Percentiles rank a stretch among this genome's conserved stretches.
Conservation (phyloP, 441 rosid genomes). For the Erysimum pusillum region DNA sequence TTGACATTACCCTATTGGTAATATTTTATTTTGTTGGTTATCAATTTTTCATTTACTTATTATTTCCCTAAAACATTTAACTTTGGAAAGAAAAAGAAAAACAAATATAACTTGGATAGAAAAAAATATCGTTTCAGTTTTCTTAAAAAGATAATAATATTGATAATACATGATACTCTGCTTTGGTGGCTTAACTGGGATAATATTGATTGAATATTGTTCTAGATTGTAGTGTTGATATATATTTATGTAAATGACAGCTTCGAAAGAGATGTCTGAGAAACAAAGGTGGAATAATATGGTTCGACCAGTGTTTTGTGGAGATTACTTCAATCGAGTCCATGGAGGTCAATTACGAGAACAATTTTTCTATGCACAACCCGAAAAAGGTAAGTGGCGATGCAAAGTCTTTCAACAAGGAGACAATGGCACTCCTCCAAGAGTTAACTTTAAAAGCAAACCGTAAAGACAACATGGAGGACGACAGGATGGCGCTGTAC, state of each 20-base stretch:
- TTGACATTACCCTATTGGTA: too few species aligned
- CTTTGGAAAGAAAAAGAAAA: not conserved
- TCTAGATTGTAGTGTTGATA: not conserved
- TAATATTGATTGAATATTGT: not conserved
- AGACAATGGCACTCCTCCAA: not conserved
- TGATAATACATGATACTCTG: not conserved
- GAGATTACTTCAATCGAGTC: not conserved
- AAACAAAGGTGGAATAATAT: not conserved
- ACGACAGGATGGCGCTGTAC: not conserved
- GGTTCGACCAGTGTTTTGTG: slow-evolving; percentile 15
- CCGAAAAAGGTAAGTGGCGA: not conserved
- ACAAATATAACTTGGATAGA: too few species aligned
- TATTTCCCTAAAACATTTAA: not conserved
- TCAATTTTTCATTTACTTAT: too few species aligned
- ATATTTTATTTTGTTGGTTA: too few species aligned
- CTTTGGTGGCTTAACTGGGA: not conserved
- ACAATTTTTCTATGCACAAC: not conserved
- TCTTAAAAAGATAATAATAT: not conserved
- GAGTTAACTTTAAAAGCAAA: not conserved
- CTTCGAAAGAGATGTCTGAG: not conserved
- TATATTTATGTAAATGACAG: not conserved
- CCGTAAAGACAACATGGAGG: not conserved
- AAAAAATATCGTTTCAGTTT: too few species aligned
- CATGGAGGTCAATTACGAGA: slow-evolving; percentile 3
- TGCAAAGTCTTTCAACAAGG: not conserved